phyloP scores from a whole-genome alignment of 2,329 filamentous ascomycete genomes.

The Cyclaneusma minus region DNA sequence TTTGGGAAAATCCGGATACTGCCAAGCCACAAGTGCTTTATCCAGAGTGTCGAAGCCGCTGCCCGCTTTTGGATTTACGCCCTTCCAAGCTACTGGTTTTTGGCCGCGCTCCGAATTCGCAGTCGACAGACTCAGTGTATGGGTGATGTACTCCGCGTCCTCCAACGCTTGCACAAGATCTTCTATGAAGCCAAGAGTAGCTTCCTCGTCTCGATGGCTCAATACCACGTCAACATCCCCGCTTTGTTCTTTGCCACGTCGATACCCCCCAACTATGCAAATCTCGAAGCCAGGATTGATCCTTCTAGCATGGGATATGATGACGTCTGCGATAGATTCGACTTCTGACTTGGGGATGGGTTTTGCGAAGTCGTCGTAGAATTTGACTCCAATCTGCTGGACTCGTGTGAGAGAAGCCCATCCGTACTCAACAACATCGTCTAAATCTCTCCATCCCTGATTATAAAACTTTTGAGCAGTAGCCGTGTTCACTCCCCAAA shows the following conservation, averaged over 20 bases:
- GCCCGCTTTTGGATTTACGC: constrained; percentile 23
- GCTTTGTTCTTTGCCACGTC: constrained; percentile 45
- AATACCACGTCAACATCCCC: constrained; percentile 82
- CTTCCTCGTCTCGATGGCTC: constrained; percentile 55
- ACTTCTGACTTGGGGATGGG: constrained; percentile 62
- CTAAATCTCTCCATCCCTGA: constrained; percentile 66
- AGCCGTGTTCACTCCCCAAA: constrained; percentile 81
- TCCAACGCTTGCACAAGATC: constrained; percentile 61
- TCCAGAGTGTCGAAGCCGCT: constrained; percentile 76
- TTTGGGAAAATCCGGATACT: constrained; percentile 40
- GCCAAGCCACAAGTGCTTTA: constrained; percentile 88
- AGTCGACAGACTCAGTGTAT: constrained; percentile 58
- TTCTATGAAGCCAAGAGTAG: constrained; percentile 55
- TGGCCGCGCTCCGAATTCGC: constrained; percentile 62
- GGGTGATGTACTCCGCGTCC: constrained; percentile 55
- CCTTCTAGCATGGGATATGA: constrained; percentile 51
- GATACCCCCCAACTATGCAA: constrained; percentile 51
- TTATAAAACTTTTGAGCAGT: constrained; percentile 73
- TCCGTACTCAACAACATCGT: constrained; percentile 72
- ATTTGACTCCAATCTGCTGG: constrained; percentile 90
- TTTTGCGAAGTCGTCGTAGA: constrained; percentile 67
- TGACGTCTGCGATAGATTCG: constrained; percentile 45
- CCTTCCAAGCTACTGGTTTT: constrained; percentile 35
- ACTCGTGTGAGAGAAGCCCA: constrained; percentile 63
- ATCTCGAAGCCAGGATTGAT: constrained; percentile 42